Base-by-base conservation (phyloP, 805 yeast genomes). In the Candida nonsorbophila region DNA sequence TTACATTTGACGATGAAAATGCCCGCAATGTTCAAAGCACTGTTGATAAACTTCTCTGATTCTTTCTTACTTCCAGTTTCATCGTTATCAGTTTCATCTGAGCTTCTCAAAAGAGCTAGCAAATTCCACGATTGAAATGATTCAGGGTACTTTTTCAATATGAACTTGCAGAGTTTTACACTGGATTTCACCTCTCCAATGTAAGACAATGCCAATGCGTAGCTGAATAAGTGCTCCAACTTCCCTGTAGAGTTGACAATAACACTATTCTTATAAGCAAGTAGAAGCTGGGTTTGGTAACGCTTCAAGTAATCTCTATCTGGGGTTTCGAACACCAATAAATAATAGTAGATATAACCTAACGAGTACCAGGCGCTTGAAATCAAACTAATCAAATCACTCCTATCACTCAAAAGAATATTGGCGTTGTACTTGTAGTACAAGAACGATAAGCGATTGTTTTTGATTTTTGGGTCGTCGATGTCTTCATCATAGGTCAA, bases 71-170 rank as follows among this genome's bases (percentile, higher is more conserved):
- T 37, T 9, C 30, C 15, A 6, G 29, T 34, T 11, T 40, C 47
- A 3, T 47, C 41, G 17, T 42, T 34, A 26, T 36, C 27, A 27
- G 71, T 74, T 32, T 81, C 84, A 22, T 69, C 67, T 0, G 79
- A 69, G 0, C 88, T 72, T 17, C 77, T 62, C n/a, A 82, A 53
- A 33, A 84, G 64, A 0, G 77, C 72, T 22, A 83, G 56, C 40
- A 84, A 55, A 46, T 83, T 83, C 77, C 90, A 77, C 6, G 78
- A 69, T 42, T 69, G 70, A 42, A 78, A 62, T 28, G 75, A 69
- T 23, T 70, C 70, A 0, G 84, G 81, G 32, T 63, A 63, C 22
- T 62, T 52, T 25, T 65, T 72, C 34, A 77, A 55, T 4, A 74
- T 61, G 26, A 58, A 52, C 44, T 74, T 78, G 35, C 76, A 47